A percentile compares a stretch with the other conserved stretches of the same genome.
Evolutionary conservation across 495 filamentous ascomycete genomes (phyloP).

Genomic region (Penicillium roqueforti): DNA sequence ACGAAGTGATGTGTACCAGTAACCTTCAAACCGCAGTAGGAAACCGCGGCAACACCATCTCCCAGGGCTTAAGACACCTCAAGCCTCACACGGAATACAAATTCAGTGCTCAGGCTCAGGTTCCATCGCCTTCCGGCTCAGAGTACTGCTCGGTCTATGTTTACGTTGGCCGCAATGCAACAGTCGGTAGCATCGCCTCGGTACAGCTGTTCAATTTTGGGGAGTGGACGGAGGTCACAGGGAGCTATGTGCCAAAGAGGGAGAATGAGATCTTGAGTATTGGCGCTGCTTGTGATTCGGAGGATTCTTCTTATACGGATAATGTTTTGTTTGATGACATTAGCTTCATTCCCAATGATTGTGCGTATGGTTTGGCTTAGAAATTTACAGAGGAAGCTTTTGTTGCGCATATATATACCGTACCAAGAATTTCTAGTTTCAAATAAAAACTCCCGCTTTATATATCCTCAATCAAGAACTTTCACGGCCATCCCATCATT

Average conservation of each 20-base stretch:
- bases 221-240: constrained; percentile 19
- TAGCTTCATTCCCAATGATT: background rate
- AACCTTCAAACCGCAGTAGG: constrained; percentile 22
- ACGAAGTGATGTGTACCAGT: constrained; percentile 1
- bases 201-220: constrained; percentile 9
- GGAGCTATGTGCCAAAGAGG: constrained; percentile 14
- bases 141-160: constrained; percentile 21
- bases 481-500: background rate
- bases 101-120: constrained; percentile 15
- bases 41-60: constrained; percentile 22
- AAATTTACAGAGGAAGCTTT: background rate
- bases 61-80: constrained; percentile 16
- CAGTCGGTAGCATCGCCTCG: constrained; percentile 13
- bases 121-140: constrained; percentile 7
- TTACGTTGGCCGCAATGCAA: constrained; percentile 21
- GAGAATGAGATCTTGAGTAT: constrained; percentile 17
- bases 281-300: constrained; percentile 19
- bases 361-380: background rate
- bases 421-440: background rate
- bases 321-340: constrained; percentile 23
- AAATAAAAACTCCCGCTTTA: background rate
- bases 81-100: constrained; percentile 12
- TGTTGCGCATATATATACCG: background rate
- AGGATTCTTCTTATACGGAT: constrained; percentile 20
- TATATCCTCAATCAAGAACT: background rate